Conservation (phyloP, 2,329 filamentous ascomycete species). For the Penicillium sp. region DNA sequence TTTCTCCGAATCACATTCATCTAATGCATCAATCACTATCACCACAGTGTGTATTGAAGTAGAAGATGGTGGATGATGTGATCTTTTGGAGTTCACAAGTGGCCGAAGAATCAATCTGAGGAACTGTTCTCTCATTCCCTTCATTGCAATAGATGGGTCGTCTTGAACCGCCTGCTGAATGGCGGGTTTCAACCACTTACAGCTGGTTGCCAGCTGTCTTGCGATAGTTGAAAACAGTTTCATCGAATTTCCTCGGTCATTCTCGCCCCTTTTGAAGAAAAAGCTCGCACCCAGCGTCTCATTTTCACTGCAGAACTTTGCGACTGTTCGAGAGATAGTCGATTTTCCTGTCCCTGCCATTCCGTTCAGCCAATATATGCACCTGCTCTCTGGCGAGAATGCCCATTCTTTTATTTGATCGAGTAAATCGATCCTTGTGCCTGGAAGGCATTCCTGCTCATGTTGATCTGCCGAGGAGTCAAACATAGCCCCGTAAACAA, state of each 20-base stretch:
- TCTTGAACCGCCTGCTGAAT: conserved; percentile 21
- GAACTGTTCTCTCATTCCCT: conserved; percentile 32
- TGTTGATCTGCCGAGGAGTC: conserved; percentile 15
- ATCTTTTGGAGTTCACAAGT: conserved; percentile 12
- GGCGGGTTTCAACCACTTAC: too few relatives aligned
- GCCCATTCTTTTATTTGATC: conserved; percentile 28
- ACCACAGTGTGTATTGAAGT: not conserved
- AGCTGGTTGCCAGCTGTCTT: conserved; percentile 22
- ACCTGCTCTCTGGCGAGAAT: conserved; percentile 14
- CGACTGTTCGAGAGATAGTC: conserved; percentile 37
- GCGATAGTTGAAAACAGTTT: conserved; percentile 44
- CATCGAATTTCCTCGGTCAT: conserved; percentile 37
- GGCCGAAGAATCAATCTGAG: conserved; percentile 29
- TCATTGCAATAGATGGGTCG: conserved; percentile 26
- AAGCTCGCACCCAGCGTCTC: conserved; percentile 41
- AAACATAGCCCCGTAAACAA: not conserved
- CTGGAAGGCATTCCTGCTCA: conserved; percentile 26
- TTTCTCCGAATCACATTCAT: conserved; percentile 29
- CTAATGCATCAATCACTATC: conserved; percentile 30
- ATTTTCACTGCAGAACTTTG: conserved; percentile 20
- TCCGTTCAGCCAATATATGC: conserved; percentile 42
- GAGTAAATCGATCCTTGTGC: conserved; percentile 27
- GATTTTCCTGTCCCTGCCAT: conserved; percentile 38
- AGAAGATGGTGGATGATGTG: not conserved
- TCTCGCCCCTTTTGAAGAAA: conserved; percentile 50